A percentile compares a stretch with the other conserved stretches of the same genome.
phyloP scores from a whole-genome alignment of 2,329 filamentous ascomycete species.

The Diaporthe capsici region DNA sequence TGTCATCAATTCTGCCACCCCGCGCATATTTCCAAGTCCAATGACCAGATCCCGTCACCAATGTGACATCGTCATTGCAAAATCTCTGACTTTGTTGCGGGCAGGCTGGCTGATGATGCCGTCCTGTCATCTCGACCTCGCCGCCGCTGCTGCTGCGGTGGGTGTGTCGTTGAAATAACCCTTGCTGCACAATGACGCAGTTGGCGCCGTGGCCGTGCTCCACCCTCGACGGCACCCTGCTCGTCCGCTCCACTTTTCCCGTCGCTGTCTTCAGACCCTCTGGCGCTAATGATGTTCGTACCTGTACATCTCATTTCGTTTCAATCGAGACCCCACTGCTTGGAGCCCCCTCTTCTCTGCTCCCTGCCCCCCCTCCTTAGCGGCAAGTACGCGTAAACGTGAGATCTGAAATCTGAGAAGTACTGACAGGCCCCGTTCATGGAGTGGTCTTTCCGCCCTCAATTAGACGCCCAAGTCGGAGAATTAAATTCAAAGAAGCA shows the following conservation, averaged over 20 bases:
- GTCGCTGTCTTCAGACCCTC: conserved; percentile 13
- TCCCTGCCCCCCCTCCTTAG: not conserved
- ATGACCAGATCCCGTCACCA: conserved; percentile 1
- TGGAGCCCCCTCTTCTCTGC: not conserved
- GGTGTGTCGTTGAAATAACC: conserved; percentile 42
- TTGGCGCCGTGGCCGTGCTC: conserved; percentile 28
- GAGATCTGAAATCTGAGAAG: conserved; percentile 23
- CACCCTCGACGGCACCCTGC: conserved; percentile 17
- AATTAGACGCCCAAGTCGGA: conserved; percentile 18
- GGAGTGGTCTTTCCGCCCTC: conserved; percentile 12
- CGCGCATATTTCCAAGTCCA: not conserved
- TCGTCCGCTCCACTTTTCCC: conserved; percentile 6
- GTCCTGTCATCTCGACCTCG: not conserved
- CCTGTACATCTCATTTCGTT: not conserved
- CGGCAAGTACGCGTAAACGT: conserved; percentile 20
- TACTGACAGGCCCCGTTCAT: not conserved
- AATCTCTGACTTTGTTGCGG: not conserved
- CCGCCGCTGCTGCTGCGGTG: conserved; percentile 33
- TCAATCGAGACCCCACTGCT: not conserved
- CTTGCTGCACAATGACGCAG: conserved; percentile 39
- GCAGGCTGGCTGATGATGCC: conserved; percentile 9
- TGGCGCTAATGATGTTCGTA: not conserved
- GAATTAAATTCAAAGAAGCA: conserved; percentile 9
- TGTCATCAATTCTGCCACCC: conserved; percentile 1
- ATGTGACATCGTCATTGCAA: conserved; percentile 11